A percentile compares a stretch with the other conserved stretches of the same genome.
Conservation (phyloP, 768 basidiomycete species). For the Amanita fuliginea region DNA sequence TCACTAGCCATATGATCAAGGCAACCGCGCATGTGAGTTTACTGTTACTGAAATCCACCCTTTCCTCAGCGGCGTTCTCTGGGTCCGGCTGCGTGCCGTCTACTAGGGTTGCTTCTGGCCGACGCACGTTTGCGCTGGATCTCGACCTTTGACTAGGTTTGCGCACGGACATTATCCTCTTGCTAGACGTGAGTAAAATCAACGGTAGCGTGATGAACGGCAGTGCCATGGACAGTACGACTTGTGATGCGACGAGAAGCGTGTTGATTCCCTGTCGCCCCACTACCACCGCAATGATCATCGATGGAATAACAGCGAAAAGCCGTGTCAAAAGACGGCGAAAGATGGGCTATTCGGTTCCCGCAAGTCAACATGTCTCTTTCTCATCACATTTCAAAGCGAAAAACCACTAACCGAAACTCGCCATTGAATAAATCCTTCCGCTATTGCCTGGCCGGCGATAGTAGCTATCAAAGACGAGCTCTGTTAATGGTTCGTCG, state of each 20-base stretch:
- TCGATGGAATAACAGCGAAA: slow-evolving; percentile 73
- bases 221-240: slow-evolving; percentile 70
- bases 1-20: slow-evolving; percentile 48
- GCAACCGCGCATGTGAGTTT: slow-evolving; percentile 39
- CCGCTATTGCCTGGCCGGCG: slow-evolving; percentile 82
- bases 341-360: slow-evolving; percentile 41
- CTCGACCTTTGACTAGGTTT: no score
- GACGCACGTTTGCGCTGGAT: slow-evolving; percentile 27
- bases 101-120: neutral
- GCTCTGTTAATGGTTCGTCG: slow-evolving; percentile 27
- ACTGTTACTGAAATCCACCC: slow-evolving; percentile 57
- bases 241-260: slow-evolving; percentile 81
- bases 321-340: slow-evolving; percentile 78
- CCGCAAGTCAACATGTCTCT: slow-evolving; percentile 5
- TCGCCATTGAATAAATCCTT: slow-evolving; percentile 84
- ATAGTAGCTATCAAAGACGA: slow-evolving; percentile 85
- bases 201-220: slow-evolving; percentile 82
- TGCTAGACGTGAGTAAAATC: slow-evolving; percentile 63
- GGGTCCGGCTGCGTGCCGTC: slow-evolving; percentile 10
- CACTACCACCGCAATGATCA: slow-evolving; percentile 62
- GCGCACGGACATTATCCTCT: slow-evolving; percentile 60
- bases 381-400: slow-evolving; percentile 11
- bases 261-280: slow-evolving; percentile 62
- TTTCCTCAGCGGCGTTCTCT: slow-evolving; percentile 20
- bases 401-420: slow-evolving; percentile 44